Conservation (phyloP, 2,329 filamentous ascomycete species). For the Mollisia scopiformis region DNA sequence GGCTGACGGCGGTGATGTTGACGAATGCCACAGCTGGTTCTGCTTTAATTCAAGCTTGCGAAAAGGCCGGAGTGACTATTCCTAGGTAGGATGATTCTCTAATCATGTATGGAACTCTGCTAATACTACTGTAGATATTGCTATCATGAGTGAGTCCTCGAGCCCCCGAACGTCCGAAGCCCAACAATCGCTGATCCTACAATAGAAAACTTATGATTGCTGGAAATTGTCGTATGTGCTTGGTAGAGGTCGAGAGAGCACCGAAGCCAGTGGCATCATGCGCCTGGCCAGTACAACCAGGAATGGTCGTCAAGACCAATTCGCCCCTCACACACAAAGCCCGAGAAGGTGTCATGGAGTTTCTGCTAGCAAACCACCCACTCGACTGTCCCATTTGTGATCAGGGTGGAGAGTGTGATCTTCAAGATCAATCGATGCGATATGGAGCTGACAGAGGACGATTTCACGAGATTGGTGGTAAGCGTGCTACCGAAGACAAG, state of each 20-base stretch:
- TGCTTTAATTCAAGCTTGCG: slow-evolving; percentile 97
- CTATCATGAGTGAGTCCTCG: slow-evolving; percentile 83
- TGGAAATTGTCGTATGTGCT: slow-evolving; percentile 99
- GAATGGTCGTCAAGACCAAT: slow-evolving; percentile 99
- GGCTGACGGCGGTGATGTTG: slow-evolving; percentile 36
- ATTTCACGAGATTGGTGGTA: slow-evolving; percentile 94
- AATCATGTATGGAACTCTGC: slow-evolving; percentile 5
- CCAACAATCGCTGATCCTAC: slow-evolving; percentile 28
- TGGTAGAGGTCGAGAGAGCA: slow-evolving; percentile 95
- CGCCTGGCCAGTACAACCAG: slow-evolving; percentile 97
- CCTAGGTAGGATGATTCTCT: slow-evolving; percentile 65
- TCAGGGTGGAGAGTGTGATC: slow-evolving; percentile 97
- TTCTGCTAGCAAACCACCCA: slow-evolving; percentile 93
- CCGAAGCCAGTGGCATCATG: slow-evolving; percentile 98
- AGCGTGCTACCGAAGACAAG: slow-evolving; percentile 98
- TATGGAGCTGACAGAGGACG: slow-evolving; percentile 95
- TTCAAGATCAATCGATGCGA: slow-evolving; percentile 99
- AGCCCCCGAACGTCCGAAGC: slow-evolving; percentile 22
- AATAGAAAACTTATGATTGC: slow-evolving; percentile 95
- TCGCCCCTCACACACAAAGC: slow-evolving; percentile 96
- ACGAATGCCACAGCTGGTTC: slow-evolving; percentile 74
- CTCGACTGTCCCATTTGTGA: slow-evolving; percentile 98
- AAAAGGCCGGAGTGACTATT: slow-evolving; percentile 90
- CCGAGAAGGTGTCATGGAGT: slow-evolving; percentile 98
- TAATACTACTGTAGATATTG: slow-evolving; percentile 72